Base-by-base conservation (phyloP, 1,284 basidiomycete genomes). In the Chiua sp. region DNA sequence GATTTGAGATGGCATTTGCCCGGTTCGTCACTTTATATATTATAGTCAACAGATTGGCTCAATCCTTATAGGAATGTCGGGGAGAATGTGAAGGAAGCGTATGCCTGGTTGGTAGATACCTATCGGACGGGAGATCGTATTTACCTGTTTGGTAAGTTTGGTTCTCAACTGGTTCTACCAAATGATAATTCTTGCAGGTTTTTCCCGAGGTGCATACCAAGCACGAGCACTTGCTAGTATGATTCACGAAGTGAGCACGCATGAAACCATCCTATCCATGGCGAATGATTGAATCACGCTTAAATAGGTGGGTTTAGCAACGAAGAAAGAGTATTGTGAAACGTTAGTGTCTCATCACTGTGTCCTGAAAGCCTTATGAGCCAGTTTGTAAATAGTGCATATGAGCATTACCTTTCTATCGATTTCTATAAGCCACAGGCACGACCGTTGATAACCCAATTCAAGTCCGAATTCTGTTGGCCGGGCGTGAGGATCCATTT, bases 151-250 rank as follows among this genome's bases (percentile, higher is more conserved):
- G 79, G 79, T 79, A 51, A 0, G 56, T 47, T 15, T 18, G 6
- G 47, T 50, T 33, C 15, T 0, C 26, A 1, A 8, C 61, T 75
- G 67, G 70, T 3, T 77, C 75, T 57, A 18, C 23, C 33, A 32
- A 32, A 10, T 76, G 68, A 20, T 67, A 73, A 48, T 39, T 72
- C 72, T 22, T 39, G 12, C 7, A 80, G 79, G 79, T 1, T 80
- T 78, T 55, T 80, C 79, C 47, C 69, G 78, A 32, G 79, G 79
- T 3, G 79, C 76, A 11, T 80, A 76, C 62, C 78, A 79, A 70
- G 78, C 73, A 7, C 72, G 79, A 10, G 66, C 58, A 1, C 60
- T 80, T 3, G 76, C 79, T 0, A 73, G 65, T 1, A 76, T 80
- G 77, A 77, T 80, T n/a, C 62, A 75, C 4, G 72, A 67, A 53